These are phyloP conservation scores for Panicum miliaceum DNA, from an alignment of 176 grass and related monocot species.

Conservation along the genomic window DNA sequence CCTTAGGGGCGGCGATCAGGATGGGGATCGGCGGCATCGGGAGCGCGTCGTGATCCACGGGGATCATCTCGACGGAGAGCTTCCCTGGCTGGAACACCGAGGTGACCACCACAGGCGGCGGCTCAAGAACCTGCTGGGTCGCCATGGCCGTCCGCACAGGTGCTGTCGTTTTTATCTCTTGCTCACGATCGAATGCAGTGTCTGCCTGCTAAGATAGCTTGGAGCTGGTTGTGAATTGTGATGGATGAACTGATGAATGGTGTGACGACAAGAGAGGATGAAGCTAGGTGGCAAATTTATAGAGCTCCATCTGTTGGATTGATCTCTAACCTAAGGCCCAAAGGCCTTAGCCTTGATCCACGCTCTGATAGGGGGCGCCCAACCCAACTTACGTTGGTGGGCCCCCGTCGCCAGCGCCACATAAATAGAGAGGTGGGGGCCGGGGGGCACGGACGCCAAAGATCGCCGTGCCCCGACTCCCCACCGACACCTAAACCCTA, in stretches of 20 bases:
- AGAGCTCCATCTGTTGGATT: background rate
- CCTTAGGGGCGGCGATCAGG: constrained; percentile 47
- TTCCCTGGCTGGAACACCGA: constrained; percentile 18
- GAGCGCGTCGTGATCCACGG: background rate
- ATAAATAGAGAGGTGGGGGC: no score
- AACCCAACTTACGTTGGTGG: no score
- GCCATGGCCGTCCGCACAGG: background rate
- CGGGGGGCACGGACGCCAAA: no score
- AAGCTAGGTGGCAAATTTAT: background rate
- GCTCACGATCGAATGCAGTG: background rate
- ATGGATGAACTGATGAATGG: background rate
- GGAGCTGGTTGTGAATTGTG: background rate
- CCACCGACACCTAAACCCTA: no score
- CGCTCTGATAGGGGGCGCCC: no score
- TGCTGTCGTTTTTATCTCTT: background rate
- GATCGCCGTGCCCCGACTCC: no score
- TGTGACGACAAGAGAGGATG: background rate
- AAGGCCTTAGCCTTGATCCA: no score
- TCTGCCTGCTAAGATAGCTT: background rate
- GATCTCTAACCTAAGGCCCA: no score
- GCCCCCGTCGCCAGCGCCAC: no score
- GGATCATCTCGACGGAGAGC: constrained; percentile 24
- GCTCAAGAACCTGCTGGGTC: background rate
- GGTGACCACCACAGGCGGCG: background rate
- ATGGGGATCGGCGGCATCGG: constrained; percentile 32